Conservation (phyloP, 2,329 filamentous ascomycete species). For the Ceratocystis alfenasii region DNA sequence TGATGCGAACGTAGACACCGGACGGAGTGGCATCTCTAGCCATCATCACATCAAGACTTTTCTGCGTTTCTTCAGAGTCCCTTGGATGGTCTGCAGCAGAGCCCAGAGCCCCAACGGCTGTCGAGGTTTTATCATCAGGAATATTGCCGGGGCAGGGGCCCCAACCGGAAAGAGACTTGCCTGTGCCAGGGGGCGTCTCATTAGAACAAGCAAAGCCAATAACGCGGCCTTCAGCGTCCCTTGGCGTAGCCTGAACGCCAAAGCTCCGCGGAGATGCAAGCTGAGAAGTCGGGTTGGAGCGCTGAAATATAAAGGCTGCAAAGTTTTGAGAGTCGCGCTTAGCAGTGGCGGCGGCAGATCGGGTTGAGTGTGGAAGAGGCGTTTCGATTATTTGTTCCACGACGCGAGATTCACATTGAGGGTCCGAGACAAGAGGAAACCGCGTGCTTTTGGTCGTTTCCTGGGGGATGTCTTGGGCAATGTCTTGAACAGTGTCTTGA, state of each 20-base stretch:
- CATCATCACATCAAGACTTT: background rate
- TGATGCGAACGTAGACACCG: constrained; percentile 21
- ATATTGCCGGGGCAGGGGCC: constrained; percentile 21
- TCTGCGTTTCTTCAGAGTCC: background rate
- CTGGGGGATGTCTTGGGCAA: background rate
- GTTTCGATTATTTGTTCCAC: constrained; percentile 17
- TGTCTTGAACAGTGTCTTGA: background rate
- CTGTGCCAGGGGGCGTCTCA: constrained; percentile 30
- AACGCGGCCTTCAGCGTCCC: constrained; percentile 42
- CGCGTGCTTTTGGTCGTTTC: background rate
- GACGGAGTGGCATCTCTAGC: background rate
- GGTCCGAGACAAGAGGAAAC: background rate
- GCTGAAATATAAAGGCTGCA: constrained; percentile 46
- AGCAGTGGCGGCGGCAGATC: background rate
- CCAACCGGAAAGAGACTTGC: background rate
- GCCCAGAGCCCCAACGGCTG: background rate
- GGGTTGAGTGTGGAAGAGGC: background rate
- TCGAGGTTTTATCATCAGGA: background rate
- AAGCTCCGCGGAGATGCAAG: constrained; percentile 40
- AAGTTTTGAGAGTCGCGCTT: constrained; percentile 38
- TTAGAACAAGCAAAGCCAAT: constrained; percentile 47
- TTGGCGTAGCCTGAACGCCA: constrained; percentile 40
- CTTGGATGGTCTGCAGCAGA: background rate
- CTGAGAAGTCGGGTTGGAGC: constrained; percentile 41
- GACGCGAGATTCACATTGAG: background rate